Conservation (phyloP, 2,329 filamentous ascomycete genomes). For the Purpureocillium lavendulum region DNA sequence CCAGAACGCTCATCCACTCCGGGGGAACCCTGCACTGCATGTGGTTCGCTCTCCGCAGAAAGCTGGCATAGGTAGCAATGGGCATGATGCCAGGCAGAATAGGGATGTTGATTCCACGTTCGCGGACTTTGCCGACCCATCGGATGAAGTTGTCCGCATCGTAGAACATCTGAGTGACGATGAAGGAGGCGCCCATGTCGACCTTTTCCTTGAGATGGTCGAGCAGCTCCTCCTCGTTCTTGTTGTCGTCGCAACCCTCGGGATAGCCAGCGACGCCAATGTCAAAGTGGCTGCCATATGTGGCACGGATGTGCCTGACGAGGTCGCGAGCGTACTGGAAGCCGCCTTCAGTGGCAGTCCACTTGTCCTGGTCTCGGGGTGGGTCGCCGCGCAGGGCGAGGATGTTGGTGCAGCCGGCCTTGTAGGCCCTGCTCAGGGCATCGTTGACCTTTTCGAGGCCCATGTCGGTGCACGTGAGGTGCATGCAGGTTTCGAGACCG, state of each 20-base stretch:
- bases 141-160: conserved; percentile 90
- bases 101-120: conserved; percentile 72
- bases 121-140: conserved; percentile 83
- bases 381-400: conserved; percentile 89
- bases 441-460: conserved; percentile 83
- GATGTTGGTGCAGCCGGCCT: conserved; percentile 95
- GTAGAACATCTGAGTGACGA: conserved; percentile 99
- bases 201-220: conserved; percentile 96
- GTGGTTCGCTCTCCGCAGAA: conserved; percentile 82
- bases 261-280: conserved; percentile 97
- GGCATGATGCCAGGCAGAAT: conserved; percentile 82
- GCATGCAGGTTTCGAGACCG: conserved; percentile 97
- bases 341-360: conserved; percentile 77
- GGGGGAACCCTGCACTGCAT: conserved; percentile 79
- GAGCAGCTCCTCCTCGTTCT: conserved; percentile 74
- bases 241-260: conserved; percentile 90
- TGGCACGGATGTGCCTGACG: conserved; percentile 71
- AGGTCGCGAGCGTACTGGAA: conserved; percentile 92
- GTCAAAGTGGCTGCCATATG: conserved; percentile 72
- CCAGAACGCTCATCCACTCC: conserved; percentile 71
- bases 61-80: conserved; percentile 91
- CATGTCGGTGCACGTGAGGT: conserved; percentile 98
- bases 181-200: conserved; percentile 85
- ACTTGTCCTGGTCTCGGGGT: conserved; percentile 86
- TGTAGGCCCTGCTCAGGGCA: conserved; percentile 81